Percentiles rank a stretch among this genome's conserved stretches.
Evolutionary conservation across 768 basidiomycete genomes (phyloP).

Genomic region (Russula foetens): DNA sequence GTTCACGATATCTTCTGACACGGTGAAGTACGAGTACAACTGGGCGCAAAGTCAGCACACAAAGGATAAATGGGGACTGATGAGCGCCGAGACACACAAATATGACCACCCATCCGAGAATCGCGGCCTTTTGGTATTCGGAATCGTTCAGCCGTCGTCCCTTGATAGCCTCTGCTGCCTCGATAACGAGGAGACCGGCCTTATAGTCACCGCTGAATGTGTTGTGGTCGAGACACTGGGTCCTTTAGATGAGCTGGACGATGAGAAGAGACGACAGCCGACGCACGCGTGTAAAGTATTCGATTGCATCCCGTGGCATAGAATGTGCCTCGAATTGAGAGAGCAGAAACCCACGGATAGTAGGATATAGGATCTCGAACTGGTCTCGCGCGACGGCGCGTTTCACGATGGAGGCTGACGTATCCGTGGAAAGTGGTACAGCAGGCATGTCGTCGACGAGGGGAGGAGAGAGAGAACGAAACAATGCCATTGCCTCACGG

Average conservation of each 20-base stretch:
- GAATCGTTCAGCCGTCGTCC: constrained; percentile 61
- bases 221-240: constrained; percentile 82
- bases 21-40: constrained; percentile 96
- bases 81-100: constrained; percentile 47
- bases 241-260: constrained; percentile 5
- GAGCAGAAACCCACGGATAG: constrained; percentile 72
- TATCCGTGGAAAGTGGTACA: not conserved
- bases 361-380: constrained; percentile 39
- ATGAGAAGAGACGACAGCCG: not conserved
- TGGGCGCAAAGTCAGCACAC: constrained; percentile 26
- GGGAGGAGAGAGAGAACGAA: not conserved
- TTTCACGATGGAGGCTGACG: not conserved
- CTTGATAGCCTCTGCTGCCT: constrained; percentile 82
- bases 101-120: constrained; percentile 94
- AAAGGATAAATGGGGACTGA: not conserved
- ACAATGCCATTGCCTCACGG: too few relatives aligned
- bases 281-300: constrained; percentile 77
- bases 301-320: constrained; percentile 77
- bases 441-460: not conserved
- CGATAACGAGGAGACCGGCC: constrained; percentile 88
- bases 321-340: constrained; percentile 54
- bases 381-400: constrained; percentile 1
- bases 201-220: constrained; percentile 93
- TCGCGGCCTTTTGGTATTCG: constrained; percentile 81
- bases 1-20: constrained; percentile 97